phyloP scores from a whole-genome alignment of 768 basidiomycete genomes.

The Clitopilus passeckerianus region DNA sequence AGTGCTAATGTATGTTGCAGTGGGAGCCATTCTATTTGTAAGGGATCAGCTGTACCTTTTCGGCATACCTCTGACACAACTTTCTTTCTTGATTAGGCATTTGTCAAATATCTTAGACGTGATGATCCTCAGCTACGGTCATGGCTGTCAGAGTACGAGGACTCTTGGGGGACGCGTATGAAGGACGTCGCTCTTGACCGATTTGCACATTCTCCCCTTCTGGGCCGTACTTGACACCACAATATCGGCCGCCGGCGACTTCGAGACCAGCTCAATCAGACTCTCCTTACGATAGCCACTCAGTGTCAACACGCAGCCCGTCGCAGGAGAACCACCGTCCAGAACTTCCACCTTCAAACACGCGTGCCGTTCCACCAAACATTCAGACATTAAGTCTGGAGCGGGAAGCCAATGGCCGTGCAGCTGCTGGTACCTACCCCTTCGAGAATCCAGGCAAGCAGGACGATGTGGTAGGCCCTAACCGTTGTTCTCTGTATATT shows the following conservation, averaged over 20 bases:
- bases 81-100: conserved; percentile 36
- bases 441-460: neutral
- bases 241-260: neutral
- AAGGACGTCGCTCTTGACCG: conserved; percentile 40
- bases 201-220: conserved; percentile 32
- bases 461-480: neutral
- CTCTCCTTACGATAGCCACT: neutral
- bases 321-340: neutral
- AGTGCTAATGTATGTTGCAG: conserved; percentile 25
- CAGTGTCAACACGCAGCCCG: neutral
- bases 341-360: neutral
- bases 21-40: conserved; percentile 63
- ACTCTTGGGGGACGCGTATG: conserved; percentile 59
- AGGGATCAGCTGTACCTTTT: conserved; percentile 13
- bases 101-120: conserved; percentile 58
- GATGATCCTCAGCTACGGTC: conserved; percentile 50
- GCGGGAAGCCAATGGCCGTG: neutral
- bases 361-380: neutral
- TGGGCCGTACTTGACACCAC: conserved; percentile 19
- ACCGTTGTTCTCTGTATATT: no score
- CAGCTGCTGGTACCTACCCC: neutral
- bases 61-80: conserved; percentile 7
- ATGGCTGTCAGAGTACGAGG: conserved; percentile 63
- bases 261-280: neutral
- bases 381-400: neutral